A percentile compares a stretch with the other conserved stretches of the same genome.
phyloP scores from a whole-genome alignment of 2,329 filamentous ascomycete species.

The Calonectria pauciramosa region DNA sequence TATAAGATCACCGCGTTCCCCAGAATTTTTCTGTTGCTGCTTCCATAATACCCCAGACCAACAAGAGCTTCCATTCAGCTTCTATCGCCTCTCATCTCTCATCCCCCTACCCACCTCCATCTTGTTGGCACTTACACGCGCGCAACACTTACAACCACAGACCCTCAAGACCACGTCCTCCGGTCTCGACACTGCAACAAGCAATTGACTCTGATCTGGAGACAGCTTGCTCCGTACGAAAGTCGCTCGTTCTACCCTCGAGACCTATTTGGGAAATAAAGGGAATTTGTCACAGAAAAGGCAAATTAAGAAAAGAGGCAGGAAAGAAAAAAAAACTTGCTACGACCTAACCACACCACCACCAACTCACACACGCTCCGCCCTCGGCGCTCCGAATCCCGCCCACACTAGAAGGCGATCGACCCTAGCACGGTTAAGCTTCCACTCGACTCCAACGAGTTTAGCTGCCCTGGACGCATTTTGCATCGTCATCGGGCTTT shows the following conservation, averaged over 20 bases:
- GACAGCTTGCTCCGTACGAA: slow-evolving; percentile 4
- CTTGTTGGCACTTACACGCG: slow-evolving; percentile 11
- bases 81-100: slow-evolving; percentile 1
- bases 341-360: slow-evolving; percentile 13
- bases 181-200: slow-evolving; percentile 6
- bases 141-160: slow-evolving; percentile 21
- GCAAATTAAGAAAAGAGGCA: not conserved
- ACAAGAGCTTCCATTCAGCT: slow-evolving; percentile 18
- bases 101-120: not conserved
- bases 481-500: slow-evolving; percentile 23
- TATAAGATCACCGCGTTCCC: slow-evolving; percentile 27
- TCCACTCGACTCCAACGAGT: slow-evolving; percentile 11
- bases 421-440: slow-evolving; percentile 36
- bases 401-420: slow-evolving; percentile 28
- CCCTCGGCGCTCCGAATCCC: slow-evolving; percentile 27
- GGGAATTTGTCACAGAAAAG: not conserved
- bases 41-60: slow-evolving; percentile 24
- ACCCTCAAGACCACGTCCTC: slow-evolving; percentile 7
- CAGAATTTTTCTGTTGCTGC: slow-evolving; percentile 18
- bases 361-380: slow-evolving; percentile 11
- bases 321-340: slow-evolving; percentile 31
- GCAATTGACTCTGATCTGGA: slow-evolving; percentile 13
- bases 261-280: slow-evolving; percentile 22
- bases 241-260: slow-evolving; percentile 25
- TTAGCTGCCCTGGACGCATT: slow-evolving; percentile 22